Evolutionary conservation across 2,329 filamentous ascomycete species (phyloP).

Genomic region (Trichophyton verrucosum): DNA sequence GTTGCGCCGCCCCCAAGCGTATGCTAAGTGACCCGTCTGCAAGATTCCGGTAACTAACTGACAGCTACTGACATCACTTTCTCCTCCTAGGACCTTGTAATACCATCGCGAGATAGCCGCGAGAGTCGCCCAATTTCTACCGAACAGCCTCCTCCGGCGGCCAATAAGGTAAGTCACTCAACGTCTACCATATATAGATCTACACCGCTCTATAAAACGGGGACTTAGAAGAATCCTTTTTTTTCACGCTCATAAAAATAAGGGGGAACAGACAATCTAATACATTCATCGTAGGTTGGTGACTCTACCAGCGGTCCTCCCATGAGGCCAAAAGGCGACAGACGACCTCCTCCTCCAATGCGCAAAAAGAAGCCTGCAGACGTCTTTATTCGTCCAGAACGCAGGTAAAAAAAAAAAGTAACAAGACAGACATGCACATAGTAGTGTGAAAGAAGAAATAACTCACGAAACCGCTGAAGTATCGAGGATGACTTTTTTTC

Average conservation of each 20-base stretch:
- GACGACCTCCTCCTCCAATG: constrained; percentile 19
- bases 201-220: not conserved
- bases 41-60: not conserved
- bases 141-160: not conserved
- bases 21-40: constrained; percentile 15
- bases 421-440: not conserved
- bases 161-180: not conserved
- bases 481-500: not conserved
- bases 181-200: not conserved
- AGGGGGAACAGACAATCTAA: not conserved
- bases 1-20: constrained; percentile 15
- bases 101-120: constrained; percentile 28
- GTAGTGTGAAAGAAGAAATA: not conserved
- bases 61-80: constrained; percentile 7
- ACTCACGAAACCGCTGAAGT: not conserved
- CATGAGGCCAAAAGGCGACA: not conserved
- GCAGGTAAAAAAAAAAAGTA: constrained; percentile 14
- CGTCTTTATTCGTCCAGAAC: constrained; percentile 32
- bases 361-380: constrained; percentile 31
- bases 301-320: not conserved
- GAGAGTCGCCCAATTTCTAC: constrained; percentile 19
- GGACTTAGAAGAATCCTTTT: not conserved
- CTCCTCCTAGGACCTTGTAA: constrained; percentile 24
- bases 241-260: not conserved
- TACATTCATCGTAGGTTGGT: not conserved